Evolutionary conservation across 345 rosid genomes (phyloP).

Genomic region (Trapa incisa): DNA sequence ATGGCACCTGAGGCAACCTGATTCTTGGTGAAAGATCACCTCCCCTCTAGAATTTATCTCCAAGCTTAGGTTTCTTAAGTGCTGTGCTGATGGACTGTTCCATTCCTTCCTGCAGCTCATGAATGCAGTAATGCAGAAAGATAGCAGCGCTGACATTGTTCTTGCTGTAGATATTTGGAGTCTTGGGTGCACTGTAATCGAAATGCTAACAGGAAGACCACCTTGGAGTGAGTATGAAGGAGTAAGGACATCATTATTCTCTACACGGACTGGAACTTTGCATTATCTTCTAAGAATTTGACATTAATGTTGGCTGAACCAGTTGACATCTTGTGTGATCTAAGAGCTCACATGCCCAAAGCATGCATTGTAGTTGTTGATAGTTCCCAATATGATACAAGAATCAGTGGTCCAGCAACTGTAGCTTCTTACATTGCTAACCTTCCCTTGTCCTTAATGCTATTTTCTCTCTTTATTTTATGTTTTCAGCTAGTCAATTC

Average conservation of each 20-base stretch:
- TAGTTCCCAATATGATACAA: too few species aligned
- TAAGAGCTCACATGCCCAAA: background rate
- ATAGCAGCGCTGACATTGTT: slow-evolving; percentile 61
- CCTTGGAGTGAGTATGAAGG: slow-evolving; percentile 98
- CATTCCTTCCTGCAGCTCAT: slow-evolving; percentile 44
- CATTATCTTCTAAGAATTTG: background rate
- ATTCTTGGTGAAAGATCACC: background rate
- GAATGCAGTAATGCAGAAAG: slow-evolving; percentile 84
- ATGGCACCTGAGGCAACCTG: slow-evolving; percentile 94
- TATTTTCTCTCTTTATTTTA: background rate
- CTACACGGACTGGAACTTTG: background rate
- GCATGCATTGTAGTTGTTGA: background rate
- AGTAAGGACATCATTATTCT: slow-evolving; percentile 33
- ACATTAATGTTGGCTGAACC: background rate
- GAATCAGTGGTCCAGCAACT: background rate
- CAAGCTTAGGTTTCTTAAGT: background rate
- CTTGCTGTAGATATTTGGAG: slow-evolving; percentile 98
- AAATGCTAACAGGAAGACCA: slow-evolving; percentile 94
- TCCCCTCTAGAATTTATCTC: background rate
- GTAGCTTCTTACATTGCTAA: too few species aligned
- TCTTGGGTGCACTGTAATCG: slow-evolving; percentile 94
- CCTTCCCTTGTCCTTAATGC: background rate
- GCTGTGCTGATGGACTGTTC: background rate
- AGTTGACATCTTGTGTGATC: background rate
- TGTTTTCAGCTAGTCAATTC: background rate